phyloP scores from a whole-genome alignment of 257 asterid genomes.

The Nicotiana tabacum region DNA sequence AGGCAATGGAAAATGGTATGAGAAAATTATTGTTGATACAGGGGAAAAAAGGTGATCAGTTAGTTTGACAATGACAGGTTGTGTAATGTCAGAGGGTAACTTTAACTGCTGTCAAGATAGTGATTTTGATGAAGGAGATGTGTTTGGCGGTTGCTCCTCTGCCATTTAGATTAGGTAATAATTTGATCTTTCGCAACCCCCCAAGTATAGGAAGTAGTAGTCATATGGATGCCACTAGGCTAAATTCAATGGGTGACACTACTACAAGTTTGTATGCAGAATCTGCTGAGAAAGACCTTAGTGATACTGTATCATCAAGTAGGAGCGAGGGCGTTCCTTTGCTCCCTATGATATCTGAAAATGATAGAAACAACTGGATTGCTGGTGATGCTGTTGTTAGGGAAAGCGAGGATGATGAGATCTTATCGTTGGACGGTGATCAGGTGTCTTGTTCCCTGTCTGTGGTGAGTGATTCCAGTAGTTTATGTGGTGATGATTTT shows the following conservation, averaged over 20 bases:
- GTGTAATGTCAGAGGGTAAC: slow-evolving; percentile 30
- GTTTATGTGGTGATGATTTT: slow-evolving; percentile 79
- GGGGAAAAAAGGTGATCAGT: slow-evolving; percentile 26
- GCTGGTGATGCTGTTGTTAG: slow-evolving; percentile 32
- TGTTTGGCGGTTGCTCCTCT: slow-evolving; percentile 40
- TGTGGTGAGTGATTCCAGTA: slow-evolving; percentile 76
- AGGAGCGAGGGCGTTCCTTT: slow-evolving; percentile 9
- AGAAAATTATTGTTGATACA: slow-evolving; percentile 21
- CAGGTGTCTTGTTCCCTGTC: slow-evolving; percentile 57
- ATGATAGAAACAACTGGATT: slow-evolving; percentile 29
- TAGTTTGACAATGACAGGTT: slow-evolving; percentile 56
- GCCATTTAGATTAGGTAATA: slow-evolving; percentile 58
- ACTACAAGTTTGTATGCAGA: slow-evolving; percentile 27
- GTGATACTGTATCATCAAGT: slow-evolving; percentile 15
- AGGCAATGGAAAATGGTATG: slow-evolving; percentile 34
- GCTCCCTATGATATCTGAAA: slow-evolving; percentile 24
- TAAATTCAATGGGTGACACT: slow-evolving; percentile 36
- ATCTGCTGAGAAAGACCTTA: slow-evolving; percentile 28
- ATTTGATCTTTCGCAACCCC: slow-evolving; percentile 28
- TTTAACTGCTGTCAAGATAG: slow-evolving; percentile 32
- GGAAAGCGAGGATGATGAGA: slow-evolving; percentile 58
- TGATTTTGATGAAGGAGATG: slow-evolving; percentile 51
- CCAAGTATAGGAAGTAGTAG: slow-evolving; percentile 15
- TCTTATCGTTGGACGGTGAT: slow-evolving; percentile 52
- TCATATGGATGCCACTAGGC: slow-evolving; percentile 39